A percentile compares a stretch with the other conserved stretches of the same genome.
These are phyloP conservation scores for Aspergillus sp. DNA, from an alignment of 2,329 filamentous ascomycete genomes.

Conservation along the genomic window DNA sequence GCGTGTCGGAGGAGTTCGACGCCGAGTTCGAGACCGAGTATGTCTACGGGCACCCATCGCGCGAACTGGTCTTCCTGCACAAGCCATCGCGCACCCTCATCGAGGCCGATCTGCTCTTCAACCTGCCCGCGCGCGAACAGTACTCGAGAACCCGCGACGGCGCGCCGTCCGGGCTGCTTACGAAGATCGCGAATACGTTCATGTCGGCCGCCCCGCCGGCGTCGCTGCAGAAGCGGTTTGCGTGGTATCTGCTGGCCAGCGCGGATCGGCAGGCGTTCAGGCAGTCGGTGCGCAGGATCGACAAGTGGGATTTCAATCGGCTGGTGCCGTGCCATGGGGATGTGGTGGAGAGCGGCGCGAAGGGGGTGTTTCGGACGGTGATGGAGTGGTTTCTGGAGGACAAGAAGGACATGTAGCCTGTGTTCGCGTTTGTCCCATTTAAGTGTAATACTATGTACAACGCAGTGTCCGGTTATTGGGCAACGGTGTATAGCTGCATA, in stretches of 20 bases:
- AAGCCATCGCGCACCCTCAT: slow-evolving; percentile 71
- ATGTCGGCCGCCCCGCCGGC: slow-evolving; percentile 51
- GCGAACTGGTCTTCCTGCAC: slow-evolving; percentile 81
- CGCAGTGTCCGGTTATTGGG: too few relatives aligned
- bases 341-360: slow-evolving; percentile 64
- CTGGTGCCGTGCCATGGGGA: slow-evolving; percentile 93
- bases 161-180: slow-evolving; percentile 49
- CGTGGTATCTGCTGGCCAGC: slow-evolving; percentile 64
- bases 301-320: slow-evolving; percentile 72
- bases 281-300: slow-evolving; percentile 58
- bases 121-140: slow-evolving; percentile 79
- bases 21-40: slow-evolving; percentile 79
- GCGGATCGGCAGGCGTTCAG: slow-evolving; percentile 60
- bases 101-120: slow-evolving; percentile 85
- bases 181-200: slow-evolving; percentile 48
- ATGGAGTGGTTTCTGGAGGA: slow-evolving; percentile 68
- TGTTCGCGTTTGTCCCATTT: too few relatives aligned
- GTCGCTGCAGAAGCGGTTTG: slow-evolving; percentile 67
- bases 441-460: too few relatives aligned
- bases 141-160: slow-evolving; percentile 52
- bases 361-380: slow-evolving; percentile 65
- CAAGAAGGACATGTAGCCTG: slow-evolving; percentile 16
- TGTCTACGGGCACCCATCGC: slow-evolving; percentile 68
- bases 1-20: slow-evolving; percentile 74
- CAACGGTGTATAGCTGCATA: too few relatives aligned